A percentile compares a stretch with the other conserved stretches of the same genome.
Conservation (phyloP, 441 rosid species). For the Metrosideros polymorpha region DNA sequence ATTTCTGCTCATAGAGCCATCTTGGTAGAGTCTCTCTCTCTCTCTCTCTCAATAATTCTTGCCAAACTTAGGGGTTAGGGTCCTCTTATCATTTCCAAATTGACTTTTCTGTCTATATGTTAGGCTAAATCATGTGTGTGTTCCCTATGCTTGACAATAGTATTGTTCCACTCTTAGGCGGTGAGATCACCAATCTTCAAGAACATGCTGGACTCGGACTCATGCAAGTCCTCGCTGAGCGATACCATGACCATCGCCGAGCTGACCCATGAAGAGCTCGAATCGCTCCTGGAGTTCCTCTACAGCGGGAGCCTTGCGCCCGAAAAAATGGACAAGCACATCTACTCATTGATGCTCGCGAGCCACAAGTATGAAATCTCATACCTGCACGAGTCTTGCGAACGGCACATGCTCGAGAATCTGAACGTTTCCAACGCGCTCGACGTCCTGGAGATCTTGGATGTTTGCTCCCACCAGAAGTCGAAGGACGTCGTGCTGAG, state of each 20-base stretch:
- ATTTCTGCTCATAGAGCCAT: conserved; percentile 50
- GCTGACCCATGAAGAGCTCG: conserved; percentile 44
- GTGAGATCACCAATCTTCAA: conserved; percentile 69
- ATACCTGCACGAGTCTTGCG: conserved; percentile 42
- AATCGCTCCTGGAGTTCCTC: conserved; percentile 58
- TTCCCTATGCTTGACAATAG: not conserved
- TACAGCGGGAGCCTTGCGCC: conserved; percentile 38
- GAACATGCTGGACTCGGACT: conserved; percentile 61
- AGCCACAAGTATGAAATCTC: conserved; percentile 66
- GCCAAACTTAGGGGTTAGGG: not conserved
- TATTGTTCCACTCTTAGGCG: conserved; percentile 20
- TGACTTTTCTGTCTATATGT: not conserved
- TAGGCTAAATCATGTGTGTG: not conserved
- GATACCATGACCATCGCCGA: conserved; percentile 42
- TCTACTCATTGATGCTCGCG: conserved; percentile 43
- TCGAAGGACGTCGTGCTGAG: conserved; percentile 37
- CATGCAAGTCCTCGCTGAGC: conserved; percentile 48
- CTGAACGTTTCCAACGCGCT: conserved; percentile 44
- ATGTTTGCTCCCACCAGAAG: conserved; percentile 34
- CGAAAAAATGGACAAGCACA: conserved; percentile 42
- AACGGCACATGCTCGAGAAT: conserved; percentile 35
- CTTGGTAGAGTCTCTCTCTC: conserved; percentile 23
- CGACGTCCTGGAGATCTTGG: conserved; percentile 55
- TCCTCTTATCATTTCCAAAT: not conserved
- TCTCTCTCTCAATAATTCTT: not conserved